A percentile compares a stretch with the other conserved stretches of the same genome.
Conservation (phyloP, 768 basidiomycete genomes). For the Phylloporus sp. region DNA sequence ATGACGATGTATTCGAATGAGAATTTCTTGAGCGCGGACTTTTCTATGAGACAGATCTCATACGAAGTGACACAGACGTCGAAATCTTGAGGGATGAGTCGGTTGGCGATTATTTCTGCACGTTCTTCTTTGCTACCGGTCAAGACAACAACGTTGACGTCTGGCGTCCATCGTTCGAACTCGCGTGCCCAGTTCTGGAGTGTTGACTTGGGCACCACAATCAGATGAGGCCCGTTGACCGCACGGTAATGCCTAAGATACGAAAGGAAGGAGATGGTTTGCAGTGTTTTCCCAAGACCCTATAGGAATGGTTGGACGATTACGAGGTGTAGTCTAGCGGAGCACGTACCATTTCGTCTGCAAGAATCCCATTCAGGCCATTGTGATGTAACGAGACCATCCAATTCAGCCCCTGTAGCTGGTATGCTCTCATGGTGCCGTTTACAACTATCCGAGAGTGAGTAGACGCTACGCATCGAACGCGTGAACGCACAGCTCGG, state of each 20-base stretch:
- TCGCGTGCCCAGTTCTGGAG: conserved; percentile 96
- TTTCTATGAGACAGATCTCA: conserved; percentile 95
- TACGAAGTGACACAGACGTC: conserved; percentile 95
- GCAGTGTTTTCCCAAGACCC: conserved; percentile 97
- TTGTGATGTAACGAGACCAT: conserved; percentile 96
- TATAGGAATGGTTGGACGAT: conserved; percentile 27
- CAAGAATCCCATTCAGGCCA: conserved; percentile 93
- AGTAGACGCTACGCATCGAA: background rate
- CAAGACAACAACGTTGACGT: conserved; percentile 74
- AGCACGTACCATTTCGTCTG: conserved; percentile 82
- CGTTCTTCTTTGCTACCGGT: conserved; percentile 91
- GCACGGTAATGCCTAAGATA: conserved; percentile 85
- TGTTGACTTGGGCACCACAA: conserved; percentile 98
- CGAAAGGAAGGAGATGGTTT: conserved; percentile 95
- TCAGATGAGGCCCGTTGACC: conserved; percentile 79
- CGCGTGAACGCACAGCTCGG: conserved; percentile 62
- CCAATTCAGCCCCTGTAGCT: conserved; percentile 95
- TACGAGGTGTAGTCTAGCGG: background rate
- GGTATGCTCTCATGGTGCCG: conserved; percentile 89
- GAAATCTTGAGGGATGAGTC: conserved; percentile 83
- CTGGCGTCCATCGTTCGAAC: conserved; percentile 86
- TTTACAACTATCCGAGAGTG: conserved; percentile 59
- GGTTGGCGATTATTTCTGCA: conserved; percentile 68
- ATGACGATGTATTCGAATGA: conserved; percentile 97
- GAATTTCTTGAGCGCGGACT: conserved; percentile 87